Conservation (phyloP, 2,329 filamentous ascomycete genomes). For the Leptographium lundbergii region DNA sequence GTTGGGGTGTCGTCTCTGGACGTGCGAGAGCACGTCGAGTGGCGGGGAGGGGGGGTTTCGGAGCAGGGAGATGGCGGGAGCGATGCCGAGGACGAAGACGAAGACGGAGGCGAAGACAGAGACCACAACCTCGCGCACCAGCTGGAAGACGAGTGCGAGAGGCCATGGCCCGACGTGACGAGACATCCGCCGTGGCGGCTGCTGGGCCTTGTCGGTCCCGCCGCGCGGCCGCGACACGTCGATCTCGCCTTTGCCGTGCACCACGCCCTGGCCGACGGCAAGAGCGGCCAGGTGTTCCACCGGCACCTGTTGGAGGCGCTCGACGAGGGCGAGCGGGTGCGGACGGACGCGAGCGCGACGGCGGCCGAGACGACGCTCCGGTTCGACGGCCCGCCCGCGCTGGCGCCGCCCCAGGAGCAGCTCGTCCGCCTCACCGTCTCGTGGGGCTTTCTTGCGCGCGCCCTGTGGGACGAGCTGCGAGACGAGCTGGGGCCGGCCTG, state of each 20-base stretch:
- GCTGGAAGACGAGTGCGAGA: conserved; percentile 27
- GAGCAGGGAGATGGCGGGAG: too few species aligned
- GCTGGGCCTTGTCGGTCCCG: conserved; percentile 19
- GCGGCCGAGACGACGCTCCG: conserved; percentile 13
- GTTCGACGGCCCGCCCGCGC: conserved; percentile 18
- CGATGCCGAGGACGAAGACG: background rate
- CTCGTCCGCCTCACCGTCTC: conserved; percentile 27
- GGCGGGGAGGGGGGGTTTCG: conserved; percentile 9
- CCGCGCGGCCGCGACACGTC: conserved; percentile 13
- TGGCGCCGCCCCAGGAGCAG: conserved; percentile 28
- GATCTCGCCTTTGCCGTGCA: conserved; percentile 38
- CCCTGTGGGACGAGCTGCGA: conserved; percentile 30
- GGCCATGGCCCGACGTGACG: conserved; percentile 26
- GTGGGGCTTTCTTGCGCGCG: conserved; percentile 25
- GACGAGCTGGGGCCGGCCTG: conserved; percentile 25
- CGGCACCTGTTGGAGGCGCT: conserved; percentile 30
- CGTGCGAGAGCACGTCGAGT: conserved; percentile 29
- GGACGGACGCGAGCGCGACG: conserved; percentile 6
- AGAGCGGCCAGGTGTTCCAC: conserved; percentile 36
- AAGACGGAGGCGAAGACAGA: background rate
- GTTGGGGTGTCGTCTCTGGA: conserved; percentile 29
- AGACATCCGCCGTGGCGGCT: conserved; percentile 34
- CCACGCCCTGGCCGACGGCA: conserved; percentile 40
- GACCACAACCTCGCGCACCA: conserved; percentile 20
- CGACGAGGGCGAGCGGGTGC: conserved; percentile 13